These are phyloP conservation scores for Cladosporium sp. DNA, from an alignment of 2,329 filamentous ascomycete genomes.

Conservation along the genomic window DNA sequence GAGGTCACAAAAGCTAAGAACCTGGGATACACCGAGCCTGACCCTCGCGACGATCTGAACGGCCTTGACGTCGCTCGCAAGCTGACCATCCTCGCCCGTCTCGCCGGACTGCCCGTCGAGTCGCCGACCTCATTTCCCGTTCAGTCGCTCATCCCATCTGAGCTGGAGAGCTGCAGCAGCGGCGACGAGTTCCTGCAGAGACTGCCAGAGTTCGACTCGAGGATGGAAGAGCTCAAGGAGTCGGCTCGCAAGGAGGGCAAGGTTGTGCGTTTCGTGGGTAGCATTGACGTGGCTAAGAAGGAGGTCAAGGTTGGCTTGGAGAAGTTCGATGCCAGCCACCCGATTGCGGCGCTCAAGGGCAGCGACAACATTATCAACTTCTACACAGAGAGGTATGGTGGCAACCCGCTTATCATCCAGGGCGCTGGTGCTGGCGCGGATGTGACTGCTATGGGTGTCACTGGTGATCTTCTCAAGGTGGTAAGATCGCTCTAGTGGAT, in stretches of 20 bases:
- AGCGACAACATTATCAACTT: slow-evolving; percentile 99
- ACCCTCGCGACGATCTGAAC: slow-evolving; percentile 81
- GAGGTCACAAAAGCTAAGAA: slow-evolving; percentile 91
- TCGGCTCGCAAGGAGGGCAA: slow-evolving; percentile 83
- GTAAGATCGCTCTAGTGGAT: slow-evolving; percentile 58
- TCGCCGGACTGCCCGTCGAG: slow-evolving; percentile 76
- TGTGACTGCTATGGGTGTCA: slow-evolving; percentile 96
- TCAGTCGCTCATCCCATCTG: slow-evolving; percentile 84
- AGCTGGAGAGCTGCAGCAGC: slow-evolving; percentile 70
- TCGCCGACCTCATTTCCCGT: slow-evolving; percentile 88
- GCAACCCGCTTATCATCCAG: slow-evolving; percentile 88
- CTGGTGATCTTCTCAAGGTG: slow-evolving; percentile 88
- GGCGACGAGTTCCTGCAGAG: slow-evolving; percentile 82
- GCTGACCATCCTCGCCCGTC: slow-evolving; percentile 84
- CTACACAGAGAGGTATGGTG: slow-evolving; percentile 91
- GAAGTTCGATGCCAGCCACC: slow-evolving; percentile 75
- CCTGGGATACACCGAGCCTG: slow-evolving; percentile 86
- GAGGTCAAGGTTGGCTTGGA: slow-evolving; percentile 88
- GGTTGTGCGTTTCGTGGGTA: slow-evolving; percentile 90
- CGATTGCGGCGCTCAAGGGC: slow-evolving; percentile 90
- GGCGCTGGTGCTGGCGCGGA: slow-evolving; percentile 88
- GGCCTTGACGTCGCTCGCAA: slow-evolving; percentile 91
- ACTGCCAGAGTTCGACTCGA: slow-evolving; percentile 75
- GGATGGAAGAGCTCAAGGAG: slow-evolving; percentile 86
- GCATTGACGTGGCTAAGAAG: slow-evolving; percentile 77